Base-by-base conservation (phyloP, 306 rosid species). In the Inga oerstediana region DNA sequence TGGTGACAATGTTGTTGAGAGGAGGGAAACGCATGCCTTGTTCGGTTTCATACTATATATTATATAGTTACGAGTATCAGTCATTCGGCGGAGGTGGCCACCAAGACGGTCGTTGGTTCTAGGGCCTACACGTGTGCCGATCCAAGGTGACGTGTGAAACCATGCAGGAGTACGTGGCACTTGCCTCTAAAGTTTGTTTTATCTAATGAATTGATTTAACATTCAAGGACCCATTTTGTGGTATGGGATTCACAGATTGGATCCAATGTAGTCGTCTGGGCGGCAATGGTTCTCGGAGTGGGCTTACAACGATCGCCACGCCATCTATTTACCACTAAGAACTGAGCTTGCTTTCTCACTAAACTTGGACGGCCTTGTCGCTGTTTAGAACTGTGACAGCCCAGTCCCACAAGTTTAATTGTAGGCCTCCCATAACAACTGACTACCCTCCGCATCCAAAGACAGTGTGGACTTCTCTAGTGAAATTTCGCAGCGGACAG, bases 121-220 rank as follows among this genome's bases (percentile, higher is more conserved):
- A 12, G 20, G 68, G 56, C 35, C 51, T 58, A 79, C 97, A 88
- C 91, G 93, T 93, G 87, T 72, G 34, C 35, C 15, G 2, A 30
- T 17, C 11, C 4, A 10, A 52, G 54, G 79, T 71, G 72, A 67
- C 93, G 91, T 91, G 93, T 65, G 92, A 88, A 77, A 52, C 80
- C 76, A 17, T 75, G 75, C 74, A 85, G 56, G 83, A 76, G 46
- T 59, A 16, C 86, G 86, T 85, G 90, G 79, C 93, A 64, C 37
- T 65, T 64, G 16, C 68, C 3, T 5, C 4, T 24, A 20, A 56
- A 12, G 51, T 46, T 46, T 46, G 51, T 46, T 52, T 15, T 11
- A 15, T 51, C 58, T 52, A 9, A 6, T 19, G 59, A 9, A 24
- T 19, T 19, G 61, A 7, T 54, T 4, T 51, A 16, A n/a, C n/a